These are phyloP conservation scores for Mangifera indica DNA, from an alignment of 345 rosid genomes.

Conservation along the genomic window DNA sequence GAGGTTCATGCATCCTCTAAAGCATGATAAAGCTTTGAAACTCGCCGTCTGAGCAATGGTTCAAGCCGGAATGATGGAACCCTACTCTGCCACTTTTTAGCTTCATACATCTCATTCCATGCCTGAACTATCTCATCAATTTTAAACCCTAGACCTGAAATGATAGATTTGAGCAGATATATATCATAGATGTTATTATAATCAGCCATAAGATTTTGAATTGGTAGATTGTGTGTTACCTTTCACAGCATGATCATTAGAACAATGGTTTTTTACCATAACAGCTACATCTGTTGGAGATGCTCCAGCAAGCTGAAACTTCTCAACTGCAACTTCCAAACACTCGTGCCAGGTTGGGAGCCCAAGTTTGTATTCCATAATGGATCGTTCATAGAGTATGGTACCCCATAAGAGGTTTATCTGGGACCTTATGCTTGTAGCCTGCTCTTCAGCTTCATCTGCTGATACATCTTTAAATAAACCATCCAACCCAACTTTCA, in stretches of 20 bases:
- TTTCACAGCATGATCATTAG: constrained; percentile 48
- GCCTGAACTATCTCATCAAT: constrained; percentile 74
- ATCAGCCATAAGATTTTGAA: not conserved
- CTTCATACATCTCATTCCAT: constrained; percentile 78
- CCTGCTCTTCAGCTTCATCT: constrained; percentile 55
- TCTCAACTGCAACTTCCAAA: constrained; percentile 76
- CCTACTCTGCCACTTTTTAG: constrained; percentile 55
- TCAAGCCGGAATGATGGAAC: constrained; percentile 67
- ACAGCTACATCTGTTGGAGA: constrained; percentile 54
- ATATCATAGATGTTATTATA: constrained; percentile 6
- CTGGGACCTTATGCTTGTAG: constrained; percentile 46
- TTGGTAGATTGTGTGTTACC: constrained; percentile 41
- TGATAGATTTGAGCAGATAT: constrained; percentile 10
- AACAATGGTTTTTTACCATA: constrained; percentile 62
- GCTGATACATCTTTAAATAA: constrained; percentile 42
- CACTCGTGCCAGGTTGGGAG: constrained; percentile 70
- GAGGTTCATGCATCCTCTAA: constrained; percentile 43
- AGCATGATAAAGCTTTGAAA: constrained; percentile 48
- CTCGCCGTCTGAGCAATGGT: constrained; percentile 61
- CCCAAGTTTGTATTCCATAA: constrained; percentile 78
- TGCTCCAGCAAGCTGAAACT: constrained; percentile 74
- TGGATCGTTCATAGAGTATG: constrained; percentile 76
- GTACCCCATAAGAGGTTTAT: constrained; percentile 73
- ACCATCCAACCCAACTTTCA: constrained; percentile 36
- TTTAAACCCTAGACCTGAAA: constrained; percentile 62